Evolutionary conservation across 768 basidiomycete species (phyloP).

Genomic region (Suillus weaverae): DNA sequence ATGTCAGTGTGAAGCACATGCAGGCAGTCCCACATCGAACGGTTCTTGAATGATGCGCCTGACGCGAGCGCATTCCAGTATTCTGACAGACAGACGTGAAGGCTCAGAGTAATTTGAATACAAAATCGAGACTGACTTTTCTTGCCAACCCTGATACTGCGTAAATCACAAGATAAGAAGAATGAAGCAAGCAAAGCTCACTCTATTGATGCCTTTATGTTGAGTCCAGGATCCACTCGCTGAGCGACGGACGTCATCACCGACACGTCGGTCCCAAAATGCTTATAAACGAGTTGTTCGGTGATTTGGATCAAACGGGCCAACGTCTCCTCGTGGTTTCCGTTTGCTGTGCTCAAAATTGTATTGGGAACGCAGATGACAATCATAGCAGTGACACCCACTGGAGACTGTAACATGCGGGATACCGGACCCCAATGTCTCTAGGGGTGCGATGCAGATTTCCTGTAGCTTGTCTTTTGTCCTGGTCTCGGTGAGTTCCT

Average conservation of each 20-base stretch:
- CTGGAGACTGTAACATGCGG: not conserved
- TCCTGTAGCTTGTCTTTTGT: not conserved
- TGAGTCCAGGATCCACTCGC: not conserved
- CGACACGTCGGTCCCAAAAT: not conserved
- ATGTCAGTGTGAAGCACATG: conserved; percentile 22
- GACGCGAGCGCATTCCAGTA: conserved; percentile 21
- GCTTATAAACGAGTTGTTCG: not conserved
- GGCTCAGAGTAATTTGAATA: conserved; percentile 2
- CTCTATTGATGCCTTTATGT: not conserved
- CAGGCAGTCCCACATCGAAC: conserved; percentile 8
- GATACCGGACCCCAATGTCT: not conserved
- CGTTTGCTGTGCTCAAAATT: not conserved
- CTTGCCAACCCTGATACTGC: conserved; percentile 3
- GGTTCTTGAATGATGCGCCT: conserved; percentile 9
- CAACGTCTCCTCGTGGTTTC: not conserved
- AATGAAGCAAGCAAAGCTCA: not conserved
- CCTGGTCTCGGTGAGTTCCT: not conserved
- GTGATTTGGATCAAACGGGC: not conserved
- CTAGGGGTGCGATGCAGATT: not conserved
- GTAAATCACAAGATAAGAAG: not conserved
- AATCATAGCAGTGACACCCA: not conserved
- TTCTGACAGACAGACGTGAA: conserved; percentile 7
- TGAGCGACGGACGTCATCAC: not conserved
- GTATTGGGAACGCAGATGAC: not conserved
- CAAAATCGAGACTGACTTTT: conserved; percentile 5